Conservation (phyloP, 495 filamentous ascomycete species). For the Pseudoneurospora amorphoporcata region DNA sequence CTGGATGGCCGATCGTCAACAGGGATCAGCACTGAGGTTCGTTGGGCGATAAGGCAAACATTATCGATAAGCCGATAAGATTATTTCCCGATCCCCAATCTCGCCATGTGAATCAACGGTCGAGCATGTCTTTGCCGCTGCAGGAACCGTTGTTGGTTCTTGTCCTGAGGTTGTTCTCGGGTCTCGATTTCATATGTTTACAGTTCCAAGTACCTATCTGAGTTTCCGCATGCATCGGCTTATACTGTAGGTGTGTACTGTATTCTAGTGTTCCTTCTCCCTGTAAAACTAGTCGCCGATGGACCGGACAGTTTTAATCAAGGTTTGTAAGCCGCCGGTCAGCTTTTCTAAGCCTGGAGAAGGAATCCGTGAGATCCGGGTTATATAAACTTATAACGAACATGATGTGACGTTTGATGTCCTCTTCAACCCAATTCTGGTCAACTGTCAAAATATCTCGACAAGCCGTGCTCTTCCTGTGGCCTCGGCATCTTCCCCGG, state of each 20-base stretch:
- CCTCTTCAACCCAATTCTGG: background rate
- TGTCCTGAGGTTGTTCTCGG: background rate
- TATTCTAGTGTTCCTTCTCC: background rate
- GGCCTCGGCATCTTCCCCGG: background rate
- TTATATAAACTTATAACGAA: background rate
- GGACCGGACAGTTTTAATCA: background rate
- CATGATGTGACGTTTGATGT: background rate
- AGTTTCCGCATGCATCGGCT: background rate
- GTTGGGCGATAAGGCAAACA: background rate
- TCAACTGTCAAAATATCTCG: background rate
- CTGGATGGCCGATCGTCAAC: background rate
- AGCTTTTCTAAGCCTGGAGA: background rate
- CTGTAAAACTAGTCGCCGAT: background rate
- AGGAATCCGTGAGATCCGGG: background rate
- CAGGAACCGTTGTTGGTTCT: background rate
- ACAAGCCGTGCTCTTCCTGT: background rate
- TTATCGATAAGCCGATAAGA: background rate
- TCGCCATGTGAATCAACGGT: background rate
- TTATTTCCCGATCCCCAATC: background rate
- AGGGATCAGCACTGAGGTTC: background rate
- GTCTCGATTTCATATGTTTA: background rate
- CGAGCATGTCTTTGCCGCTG: background rate
- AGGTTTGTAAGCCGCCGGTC: background rate
- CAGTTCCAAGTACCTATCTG: background rate
- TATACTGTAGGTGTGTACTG: background rate